A percentile compares a stretch with the other conserved stretches of the same genome.
These are phyloP conservation scores for Mucor racemosus DNA, from an alignment of 371 early-diverging fungal genomes.

Conservation along the genomic window DNA sequence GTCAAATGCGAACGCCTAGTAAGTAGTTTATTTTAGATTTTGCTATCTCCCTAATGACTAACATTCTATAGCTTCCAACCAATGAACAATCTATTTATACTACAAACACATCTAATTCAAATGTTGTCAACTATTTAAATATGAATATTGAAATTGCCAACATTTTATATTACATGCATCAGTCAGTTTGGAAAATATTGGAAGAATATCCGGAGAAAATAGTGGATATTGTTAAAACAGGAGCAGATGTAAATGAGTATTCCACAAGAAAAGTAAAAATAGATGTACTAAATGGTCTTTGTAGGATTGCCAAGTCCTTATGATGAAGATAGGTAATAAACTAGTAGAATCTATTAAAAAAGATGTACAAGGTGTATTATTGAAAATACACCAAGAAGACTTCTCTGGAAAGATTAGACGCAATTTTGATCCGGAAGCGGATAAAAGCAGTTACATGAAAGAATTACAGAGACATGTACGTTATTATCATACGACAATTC, in stretches of 20 bases:
- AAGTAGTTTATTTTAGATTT: neutral
- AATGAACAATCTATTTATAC: constrained; percentile 45
- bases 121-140: constrained; percentile 39
- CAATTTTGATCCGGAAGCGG: constrained; percentile 25
- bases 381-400: constrained; percentile 70
- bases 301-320: constrained; percentile 56
- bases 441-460: constrained; percentile 53
- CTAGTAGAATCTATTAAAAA: constrained; percentile 52
- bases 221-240: constrained; percentile 49
- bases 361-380: constrained; percentile 56
- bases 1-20: constrained; percentile 60
- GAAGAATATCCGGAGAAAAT: constrained; percentile 60
- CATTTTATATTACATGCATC: constrained; percentile 59
- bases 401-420: constrained; percentile 45
- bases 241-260: constrained; percentile 46
- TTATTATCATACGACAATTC: constrained; percentile 61
- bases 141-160: constrained; percentile 67
- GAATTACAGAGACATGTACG: constrained; percentile 62
- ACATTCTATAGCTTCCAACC: constrained; percentile 15
- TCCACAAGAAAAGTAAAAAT: neutral
- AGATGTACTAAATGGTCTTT: neutral
- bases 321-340: constrained; percentile 58
- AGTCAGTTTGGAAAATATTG: constrained; percentile 59
- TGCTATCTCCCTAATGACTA: neutral
- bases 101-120: constrained; percentile 38